These are phyloP conservation scores for Phaeosphaeriaceae sp. DNA, from an alignment of 2,329 filamentous ascomycete species.

Conservation along the genomic window DNA sequence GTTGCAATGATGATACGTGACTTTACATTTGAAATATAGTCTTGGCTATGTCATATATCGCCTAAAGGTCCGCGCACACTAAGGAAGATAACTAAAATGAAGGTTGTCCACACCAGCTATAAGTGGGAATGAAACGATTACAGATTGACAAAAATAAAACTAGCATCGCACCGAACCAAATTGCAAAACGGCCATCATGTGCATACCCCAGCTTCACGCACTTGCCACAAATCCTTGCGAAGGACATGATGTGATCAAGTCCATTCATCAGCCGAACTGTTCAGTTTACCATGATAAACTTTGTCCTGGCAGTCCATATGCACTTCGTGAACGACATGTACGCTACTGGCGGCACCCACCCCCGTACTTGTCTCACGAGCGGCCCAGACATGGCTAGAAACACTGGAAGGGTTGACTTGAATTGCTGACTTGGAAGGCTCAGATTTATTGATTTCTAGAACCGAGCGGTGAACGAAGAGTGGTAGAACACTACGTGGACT, in stretches of 20 bases:
- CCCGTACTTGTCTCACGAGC: slow-evolving; percentile 8
- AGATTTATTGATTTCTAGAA: slow-evolving; percentile 1
- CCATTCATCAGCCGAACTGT: slow-evolving; percentile 12
- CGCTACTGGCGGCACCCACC: slow-evolving; percentile 15
- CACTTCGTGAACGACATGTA: slow-evolving; percentile 37
- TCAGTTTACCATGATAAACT: slow-evolving; percentile 8
- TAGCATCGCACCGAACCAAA: too few relatives aligned
- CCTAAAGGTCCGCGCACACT: too few relatives aligned
- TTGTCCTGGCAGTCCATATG: slow-evolving; percentile 20
- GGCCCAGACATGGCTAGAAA: slow-evolving; percentile 35
- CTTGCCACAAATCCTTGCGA: too few relatives aligned
- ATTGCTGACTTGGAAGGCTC: slow-evolving; percentile 5
- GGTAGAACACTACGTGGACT: slow-evolving; percentile 21
- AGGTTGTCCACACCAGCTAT: too few relatives aligned
- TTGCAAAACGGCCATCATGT: too few relatives aligned
- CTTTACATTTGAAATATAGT: too few relatives aligned
- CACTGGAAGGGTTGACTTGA: slow-evolving; percentile 7
- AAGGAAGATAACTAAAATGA: too few relatives aligned
- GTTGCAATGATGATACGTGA: too few relatives aligned
- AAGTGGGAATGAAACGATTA: too few relatives aligned
- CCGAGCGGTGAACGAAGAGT: slow-evolving; percentile 17
- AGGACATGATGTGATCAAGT: slow-evolving; percentile 5
- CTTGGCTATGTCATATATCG: too few relatives aligned
- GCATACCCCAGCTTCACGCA: too few relatives aligned
- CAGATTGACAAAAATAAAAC: too few relatives aligned